Percentiles rank a stretch among this genome's conserved stretches.
Evolutionary conservation across 306 rosid genomes (phyloP).

Genomic region (Rubus parviflorus): DNA sequence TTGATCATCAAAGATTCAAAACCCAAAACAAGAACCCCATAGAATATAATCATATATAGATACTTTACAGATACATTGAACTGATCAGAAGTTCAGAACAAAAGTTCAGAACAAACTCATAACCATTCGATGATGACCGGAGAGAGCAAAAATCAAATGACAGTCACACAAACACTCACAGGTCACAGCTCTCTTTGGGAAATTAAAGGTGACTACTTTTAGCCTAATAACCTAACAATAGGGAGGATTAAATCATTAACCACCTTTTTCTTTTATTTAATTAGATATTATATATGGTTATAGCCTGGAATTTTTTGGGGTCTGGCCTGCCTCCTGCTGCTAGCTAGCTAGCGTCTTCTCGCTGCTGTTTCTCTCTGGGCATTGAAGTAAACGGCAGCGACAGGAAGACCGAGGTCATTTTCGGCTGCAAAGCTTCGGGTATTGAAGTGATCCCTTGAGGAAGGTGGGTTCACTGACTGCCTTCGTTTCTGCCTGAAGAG

Average conservation of each 20-base stretch:
- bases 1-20: not conserved
- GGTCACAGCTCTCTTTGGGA: not conserved
- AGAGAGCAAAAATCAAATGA: not conserved
- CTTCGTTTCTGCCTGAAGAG: conserved; percentile 67
- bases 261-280: conserved; percentile 1
- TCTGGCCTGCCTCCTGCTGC: not conserved
- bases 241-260: not conserved
- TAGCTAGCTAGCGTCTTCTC: conserved; percentile 50
- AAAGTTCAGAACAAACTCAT: not conserved
- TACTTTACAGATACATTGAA: not conserved
- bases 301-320: not conserved
- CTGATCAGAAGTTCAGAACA: not conserved
- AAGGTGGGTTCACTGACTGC: conserved; percentile 49
- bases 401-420: conserved; percentile 73
- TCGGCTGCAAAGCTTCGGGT: conserved; percentile 57
- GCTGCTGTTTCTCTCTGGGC: conserved; percentile 75
- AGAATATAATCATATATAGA: not conserved
- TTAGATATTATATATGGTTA: not conserved
- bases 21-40: not conserved
- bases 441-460: conserved; percentile 68
- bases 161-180: not conserved
- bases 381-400: conserved; percentile 87
- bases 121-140: not conserved
- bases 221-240: not conserved
- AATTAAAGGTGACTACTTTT: not conserved